phyloP scores from a whole-genome alignment of 1,139 yeast species.

The Candida tetrigidarum region DNA sequence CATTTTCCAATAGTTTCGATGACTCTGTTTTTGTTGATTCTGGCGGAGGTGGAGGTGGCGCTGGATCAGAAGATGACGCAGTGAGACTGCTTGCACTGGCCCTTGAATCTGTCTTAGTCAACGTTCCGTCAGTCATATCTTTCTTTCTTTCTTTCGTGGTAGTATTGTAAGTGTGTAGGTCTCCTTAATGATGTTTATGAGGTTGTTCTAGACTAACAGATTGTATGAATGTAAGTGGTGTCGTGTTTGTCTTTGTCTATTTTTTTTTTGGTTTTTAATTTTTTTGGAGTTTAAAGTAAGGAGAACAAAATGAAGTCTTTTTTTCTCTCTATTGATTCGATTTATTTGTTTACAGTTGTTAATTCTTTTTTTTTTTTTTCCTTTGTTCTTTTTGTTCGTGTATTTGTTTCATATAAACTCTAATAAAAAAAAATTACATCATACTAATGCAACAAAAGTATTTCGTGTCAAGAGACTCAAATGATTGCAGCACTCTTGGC shows the following conservation, averaged over 20 bases:
- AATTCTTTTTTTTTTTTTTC: too few species aligned
- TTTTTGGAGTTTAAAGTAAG: too few species aligned
- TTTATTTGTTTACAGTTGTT: too few species aligned
- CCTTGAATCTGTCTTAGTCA: conserved; percentile 1
- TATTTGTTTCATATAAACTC: too few species aligned
- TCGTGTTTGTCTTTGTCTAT: background rate
- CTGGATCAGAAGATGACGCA: conserved; percentile 1
- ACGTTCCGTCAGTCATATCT: conserved; percentile 6
- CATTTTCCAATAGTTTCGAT: conserved; percentile 15
- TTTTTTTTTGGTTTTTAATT: background rate
- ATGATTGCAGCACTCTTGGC: too few species aligned
- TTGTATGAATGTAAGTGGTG: background rate
- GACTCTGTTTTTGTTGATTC: conserved; percentile 9
- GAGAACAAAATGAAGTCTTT: too few species aligned
- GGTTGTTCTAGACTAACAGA: background rate
- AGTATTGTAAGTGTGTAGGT: background rate
- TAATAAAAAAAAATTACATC: too few species aligned
- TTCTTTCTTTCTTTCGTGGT: too few species aligned
- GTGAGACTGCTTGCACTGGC: conserved; percentile 5
- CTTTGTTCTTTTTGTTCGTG: too few species aligned
- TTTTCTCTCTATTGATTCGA: too few species aligned
- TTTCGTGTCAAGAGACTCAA: too few species aligned
- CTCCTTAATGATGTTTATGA: background rate
- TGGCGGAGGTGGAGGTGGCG: conserved; percentile 2
- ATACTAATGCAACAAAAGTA: too few species aligned